Conservation (phyloP, 148 eudicot genomes). For the Silene conica region DNA sequence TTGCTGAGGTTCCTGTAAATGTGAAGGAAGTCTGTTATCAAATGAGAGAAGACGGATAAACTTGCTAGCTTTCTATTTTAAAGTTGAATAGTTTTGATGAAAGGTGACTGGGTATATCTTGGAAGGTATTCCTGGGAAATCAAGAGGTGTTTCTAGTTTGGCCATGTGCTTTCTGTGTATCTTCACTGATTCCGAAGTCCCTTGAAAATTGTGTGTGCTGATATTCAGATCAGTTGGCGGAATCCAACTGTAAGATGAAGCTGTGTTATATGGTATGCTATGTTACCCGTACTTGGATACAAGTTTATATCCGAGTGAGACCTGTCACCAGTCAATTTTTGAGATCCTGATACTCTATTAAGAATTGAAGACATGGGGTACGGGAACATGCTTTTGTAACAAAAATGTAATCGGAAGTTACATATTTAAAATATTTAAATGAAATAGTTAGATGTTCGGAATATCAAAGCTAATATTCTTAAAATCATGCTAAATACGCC, state of each 20-base stretch:
- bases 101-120: slow-evolving; percentile 1
- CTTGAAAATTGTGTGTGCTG: not conserved
- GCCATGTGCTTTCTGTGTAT: not conserved
- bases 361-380: not conserved
- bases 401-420: not conserved
- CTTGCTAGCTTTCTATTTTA: not conserved
- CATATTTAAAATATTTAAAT: too few species aligned
- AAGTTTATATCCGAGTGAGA: not conserved
- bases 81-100: not conserved
- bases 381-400: not conserved
- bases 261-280: not conserved
- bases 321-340: not conserved
- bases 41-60: not conserved
- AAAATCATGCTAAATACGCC: not conserved
- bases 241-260: not conserved
- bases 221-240: not conserved
- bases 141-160: not conserved
- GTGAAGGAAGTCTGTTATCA: not conserved
- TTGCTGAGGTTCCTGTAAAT: not conserved
- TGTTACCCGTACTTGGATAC: not conserved
- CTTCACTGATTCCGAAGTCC: not conserved
- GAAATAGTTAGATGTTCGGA: not conserved
- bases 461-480: not conserved
- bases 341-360: not conserved
- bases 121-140: not conserved